These are phyloP conservation scores for Trametes maxima DNA, from an alignment of 768 basidiomycete genomes.

Conservation along the genomic window DNA sequence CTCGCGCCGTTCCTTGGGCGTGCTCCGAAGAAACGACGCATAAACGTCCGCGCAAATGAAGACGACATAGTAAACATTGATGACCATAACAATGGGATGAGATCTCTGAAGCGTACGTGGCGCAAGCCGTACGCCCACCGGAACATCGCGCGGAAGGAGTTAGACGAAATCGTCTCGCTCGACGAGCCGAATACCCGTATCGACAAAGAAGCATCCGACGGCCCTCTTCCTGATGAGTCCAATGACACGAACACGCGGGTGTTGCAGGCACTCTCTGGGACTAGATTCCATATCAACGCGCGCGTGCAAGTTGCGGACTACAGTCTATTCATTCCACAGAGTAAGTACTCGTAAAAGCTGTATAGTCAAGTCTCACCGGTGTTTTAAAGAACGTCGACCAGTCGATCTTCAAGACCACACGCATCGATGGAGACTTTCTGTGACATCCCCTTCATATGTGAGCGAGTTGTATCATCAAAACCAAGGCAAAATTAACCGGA, in stretches of 20 bases:
- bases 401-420: constrained; percentile 33
- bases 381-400: constrained; percentile 37
- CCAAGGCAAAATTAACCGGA: neutral
- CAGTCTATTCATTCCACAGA: constrained; percentile 46
- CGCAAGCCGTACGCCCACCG: constrained; percentile 44
- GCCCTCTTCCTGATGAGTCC: neutral
- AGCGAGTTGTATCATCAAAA: neutral
- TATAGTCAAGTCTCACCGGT: neutral
- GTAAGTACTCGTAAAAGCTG: constrained; percentile 30
- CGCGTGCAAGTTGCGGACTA: constrained; percentile 47
- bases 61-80: constrained; percentile 40
- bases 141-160: constrained; percentile 41
- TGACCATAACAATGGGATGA: neutral
- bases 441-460: constrained; percentile 29
- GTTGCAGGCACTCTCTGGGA: constrained; percentile 26
- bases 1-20: constrained; percentile 54
- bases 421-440: constrained; percentile 50
- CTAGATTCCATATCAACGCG: constrained; percentile 50
- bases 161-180: constrained; percentile 33
- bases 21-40: constrained; percentile 43
- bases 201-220: neutral
- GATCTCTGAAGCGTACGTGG: constrained; percentile 30
- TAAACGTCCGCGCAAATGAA: constrained; percentile 39
- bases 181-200: neutral
- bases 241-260: neutral